Evolutionary conservation across 1,139 yeast species (phyloP).

Genomic region (Yamadazyma triangularis): DNA sequence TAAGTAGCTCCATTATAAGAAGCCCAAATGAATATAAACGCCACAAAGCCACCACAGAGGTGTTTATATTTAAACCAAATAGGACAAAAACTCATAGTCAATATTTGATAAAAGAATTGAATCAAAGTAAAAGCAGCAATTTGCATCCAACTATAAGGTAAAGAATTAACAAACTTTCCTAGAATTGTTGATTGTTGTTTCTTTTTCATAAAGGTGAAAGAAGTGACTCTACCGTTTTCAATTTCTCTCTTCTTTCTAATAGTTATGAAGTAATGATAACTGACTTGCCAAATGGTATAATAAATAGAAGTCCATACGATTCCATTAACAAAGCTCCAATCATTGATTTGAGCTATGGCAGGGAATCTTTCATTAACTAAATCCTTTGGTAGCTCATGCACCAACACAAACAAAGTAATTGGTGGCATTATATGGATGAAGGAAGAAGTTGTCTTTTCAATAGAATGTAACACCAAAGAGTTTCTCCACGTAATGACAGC

Average conservation of each 20-base stretch:
- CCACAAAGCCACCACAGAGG: conserved; percentile 65
- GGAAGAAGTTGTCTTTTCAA: conserved; percentile 90
- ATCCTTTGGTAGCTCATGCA: conserved; percentile 69
- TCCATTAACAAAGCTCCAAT: conserved; percentile 72
- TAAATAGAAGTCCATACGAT: conserved; percentile 76
- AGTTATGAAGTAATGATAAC: conserved; percentile 90
- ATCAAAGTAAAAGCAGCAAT: conserved; percentile 79
- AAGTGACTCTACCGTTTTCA: conserved; percentile 79
- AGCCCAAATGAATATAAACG: conserved; percentile 71
- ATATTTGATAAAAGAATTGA: conserved; percentile 81
- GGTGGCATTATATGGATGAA: conserved; percentile 93
- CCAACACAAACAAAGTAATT: conserved; percentile 78
- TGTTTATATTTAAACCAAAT: conserved; percentile 71
- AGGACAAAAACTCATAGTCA: conserved; percentile 89
- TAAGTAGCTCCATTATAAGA: conserved; percentile 93
- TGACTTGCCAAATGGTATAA: conserved; percentile 87
- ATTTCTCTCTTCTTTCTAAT: conserved; percentile 75
- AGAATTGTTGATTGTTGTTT: conserved; percentile 59
- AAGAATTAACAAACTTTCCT: conserved; percentile 75
- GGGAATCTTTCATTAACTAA: conserved; percentile 62
- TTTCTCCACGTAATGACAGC: conserved; percentile 97
- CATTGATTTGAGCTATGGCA: conserved; percentile 64
- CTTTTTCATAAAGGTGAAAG: conserved; percentile 78
- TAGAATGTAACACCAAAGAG: conserved; percentile 83
- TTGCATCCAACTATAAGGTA: conserved; percentile 81